Evolutionary conservation across 2,329 filamentous ascomycete genomes (phyloP), one percentile per base, ranked within the genome.

Genomic region (Sphaceloma murrayae): DNA sequence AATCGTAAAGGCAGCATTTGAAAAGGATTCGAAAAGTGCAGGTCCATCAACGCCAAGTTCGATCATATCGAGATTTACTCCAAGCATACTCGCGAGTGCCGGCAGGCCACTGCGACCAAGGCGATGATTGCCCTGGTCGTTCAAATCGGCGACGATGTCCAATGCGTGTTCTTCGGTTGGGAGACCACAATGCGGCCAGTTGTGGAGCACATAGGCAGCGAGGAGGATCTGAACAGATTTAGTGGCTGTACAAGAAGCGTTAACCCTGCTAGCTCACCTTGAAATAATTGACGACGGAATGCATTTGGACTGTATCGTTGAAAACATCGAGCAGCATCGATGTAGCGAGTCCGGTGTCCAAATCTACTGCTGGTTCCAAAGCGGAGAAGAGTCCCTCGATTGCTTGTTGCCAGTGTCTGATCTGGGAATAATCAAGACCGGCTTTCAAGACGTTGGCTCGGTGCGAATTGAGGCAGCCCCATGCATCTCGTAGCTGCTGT

Each of bases 281-380:
- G 58, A 81, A 77, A 62, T 94, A 86, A 54, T 88, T 94, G 55
- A 96, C 82, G 58, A 96, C 82, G 53, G 77, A 74, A 58, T 80
- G 78, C 14, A 86, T 82, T 21, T 68, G 61, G 45, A 69, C 70
- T 21, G 70, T 61, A 48, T 86, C 74, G 59, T 94, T 95, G 72
- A 95, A 94, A 24, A 72, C 72, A 26, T 74, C 67, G 29, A 76
- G 63, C 4, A 93, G 13, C 10, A 19, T 18, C 4, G 14, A 36
- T 22, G 5, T 14, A 36, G n/a, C n/a, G n/a, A n/a, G n/a, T n/a
- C n/a, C n/a, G n/a, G n/a, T n/a, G n/a, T n/a, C n/a, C n/a, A n/a
- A n/a, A n/a, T n/a, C n/a, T n/a, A n/a, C n/a, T n/a, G n/a, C n/a
- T n/a, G n/a, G n/a, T n/a, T n/a, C n/a, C n/a, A n/a, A n/a, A n/a